A percentile compares a stretch with the other conserved stretches of the same genome.
Evolutionary conservation across 495 filamentous ascomycete genomes (phyloP).

Genomic region (Xylaria nigripes): DNA sequence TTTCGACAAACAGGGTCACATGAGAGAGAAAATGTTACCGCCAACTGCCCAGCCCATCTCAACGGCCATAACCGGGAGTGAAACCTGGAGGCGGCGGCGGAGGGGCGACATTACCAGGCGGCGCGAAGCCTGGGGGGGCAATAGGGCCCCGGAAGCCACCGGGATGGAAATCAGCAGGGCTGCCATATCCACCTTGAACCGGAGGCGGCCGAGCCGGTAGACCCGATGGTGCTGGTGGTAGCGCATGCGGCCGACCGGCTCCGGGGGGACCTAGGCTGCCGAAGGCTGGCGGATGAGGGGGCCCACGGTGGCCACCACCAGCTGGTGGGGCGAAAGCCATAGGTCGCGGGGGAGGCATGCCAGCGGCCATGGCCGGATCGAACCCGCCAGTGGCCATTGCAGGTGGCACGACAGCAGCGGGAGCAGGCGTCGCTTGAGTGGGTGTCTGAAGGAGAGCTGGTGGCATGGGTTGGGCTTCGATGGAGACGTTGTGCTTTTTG

Average conservation of each 20-base stretch:
- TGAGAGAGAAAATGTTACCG: neutral
- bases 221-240: slow-evolving; percentile 62
- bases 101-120: slow-evolving; percentile 40
- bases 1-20: neutral
- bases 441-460: slow-evolving; percentile 41
- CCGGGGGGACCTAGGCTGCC: slow-evolving; percentile 21
- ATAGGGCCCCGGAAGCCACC: slow-evolving; percentile 39
- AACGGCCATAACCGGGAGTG: slow-evolving; percentile 28
- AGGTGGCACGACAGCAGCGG: slow-evolving; percentile 20
- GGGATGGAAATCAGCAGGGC: slow-evolving; percentile 58
- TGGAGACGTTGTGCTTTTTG: slow-evolving; percentile 84
- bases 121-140: slow-evolving; percentile 41
- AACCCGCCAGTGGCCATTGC: slow-evolving; percentile 25
- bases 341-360: slow-evolving; percentile 23
- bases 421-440: slow-evolving; percentile 22
- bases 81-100: slow-evolving; percentile 44
- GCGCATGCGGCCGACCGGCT: slow-evolving; percentile 24
- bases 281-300: slow-evolving; percentile 27
- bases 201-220: slow-evolving; percentile 73
- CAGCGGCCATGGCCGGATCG: slow-evolving; percentile 18
- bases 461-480: slow-evolving; percentile 56
- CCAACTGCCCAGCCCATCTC: slow-evolving; percentile 2
- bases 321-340: slow-evolving; percentile 25
- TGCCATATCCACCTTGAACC: slow-evolving; percentile 68
- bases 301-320: slow-evolving; percentile 40